Conservation (phyloP, 306 rosid species). For the Geum urbanum region DNA sequence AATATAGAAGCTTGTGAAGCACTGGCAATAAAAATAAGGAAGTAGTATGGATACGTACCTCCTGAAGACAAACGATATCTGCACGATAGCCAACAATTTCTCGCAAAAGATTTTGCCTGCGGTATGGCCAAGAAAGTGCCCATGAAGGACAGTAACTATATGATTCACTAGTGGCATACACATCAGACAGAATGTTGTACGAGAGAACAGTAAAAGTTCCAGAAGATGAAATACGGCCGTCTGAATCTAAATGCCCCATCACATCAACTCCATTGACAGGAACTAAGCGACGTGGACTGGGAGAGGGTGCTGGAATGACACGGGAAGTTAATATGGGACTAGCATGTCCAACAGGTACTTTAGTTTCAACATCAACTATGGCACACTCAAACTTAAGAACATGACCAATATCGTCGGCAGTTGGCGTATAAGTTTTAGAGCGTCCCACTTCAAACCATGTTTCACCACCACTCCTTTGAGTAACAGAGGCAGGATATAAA, state of each 20-base stretch:
- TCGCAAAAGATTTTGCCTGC: constrained; percentile 87
- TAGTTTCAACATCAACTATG: constrained; percentile 73
- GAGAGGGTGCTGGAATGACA: constrained; percentile 95
- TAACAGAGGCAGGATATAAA: constrained; percentile 64
- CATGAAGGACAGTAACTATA: constrained; percentile 91
- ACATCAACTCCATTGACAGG: constrained; percentile 63
- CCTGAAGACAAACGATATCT: constrained; percentile 97
- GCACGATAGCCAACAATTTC: constrained; percentile 95
- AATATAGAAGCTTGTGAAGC: constrained; percentile 15
- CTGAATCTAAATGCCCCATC: constrained; percentile 68
- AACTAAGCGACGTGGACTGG: constrained; percentile 69
- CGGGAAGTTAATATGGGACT: constrained; percentile 69
- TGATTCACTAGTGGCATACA: constrained; percentile 68
- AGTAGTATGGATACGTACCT: constrained; percentile 46
- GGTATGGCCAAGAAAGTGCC: constrained; percentile 99
- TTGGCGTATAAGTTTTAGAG: constrained; percentile 73
- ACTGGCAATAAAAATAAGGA: not conserved
- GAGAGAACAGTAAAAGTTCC: constrained; percentile 90
- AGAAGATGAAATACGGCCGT: constrained; percentile 62
- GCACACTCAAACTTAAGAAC: constrained; percentile 94
- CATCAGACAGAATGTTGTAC: constrained; percentile 88
- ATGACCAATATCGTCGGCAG: constrained; percentile 85
- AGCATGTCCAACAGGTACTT: constrained; percentile 56
- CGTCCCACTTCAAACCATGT: constrained; percentile 92
- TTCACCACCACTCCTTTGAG: constrained; percentile 83